Conservation (phyloP, 805 yeast species). For the Lachancea meyersii region DNA sequence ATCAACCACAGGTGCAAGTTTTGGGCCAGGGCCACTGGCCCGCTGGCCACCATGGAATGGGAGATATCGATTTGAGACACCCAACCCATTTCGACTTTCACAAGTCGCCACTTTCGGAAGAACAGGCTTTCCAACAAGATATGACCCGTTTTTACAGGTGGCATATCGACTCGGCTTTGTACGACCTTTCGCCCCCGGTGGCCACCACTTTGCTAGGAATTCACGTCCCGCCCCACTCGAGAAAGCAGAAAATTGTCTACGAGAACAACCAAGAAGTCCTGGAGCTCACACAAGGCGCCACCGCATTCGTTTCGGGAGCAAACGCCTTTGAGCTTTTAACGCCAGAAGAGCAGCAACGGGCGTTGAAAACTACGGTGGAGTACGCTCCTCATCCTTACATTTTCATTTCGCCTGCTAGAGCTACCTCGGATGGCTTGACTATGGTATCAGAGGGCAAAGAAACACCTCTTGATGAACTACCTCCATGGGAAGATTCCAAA, state of each 20-base stretch:
- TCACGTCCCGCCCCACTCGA: constrained; percentile 65
- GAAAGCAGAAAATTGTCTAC: constrained; percentile 58
- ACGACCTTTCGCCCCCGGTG: constrained; percentile 79
- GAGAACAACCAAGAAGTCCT: constrained; percentile 60
- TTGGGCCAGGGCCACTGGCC: constrained; percentile 75
- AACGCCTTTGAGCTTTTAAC: constrained; percentile 63
- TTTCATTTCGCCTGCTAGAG: constrained; percentile 70
- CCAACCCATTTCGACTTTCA: constrained; percentile 84
- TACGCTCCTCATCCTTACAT: constrained; percentile 94
- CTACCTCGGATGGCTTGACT: constrained; percentile 80
- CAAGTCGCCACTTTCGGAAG: constrained; percentile 54
- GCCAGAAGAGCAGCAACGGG: constrained; percentile 66
- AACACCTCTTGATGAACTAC: constrained; percentile 56
- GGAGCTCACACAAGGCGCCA: constrained; percentile 75
- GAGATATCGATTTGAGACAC: constrained; percentile 59
- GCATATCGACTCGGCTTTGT: constrained; percentile 90
- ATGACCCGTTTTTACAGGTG: constrained; percentile 84
- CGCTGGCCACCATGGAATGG: constrained; percentile 52
- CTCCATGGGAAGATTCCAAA: constrained; percentile 76
- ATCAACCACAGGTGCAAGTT: constrained; percentile 85
- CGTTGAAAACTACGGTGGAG: constrained; percentile 70
- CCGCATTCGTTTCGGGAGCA: constrained; percentile 84
- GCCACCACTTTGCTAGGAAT: constrained; percentile 81
- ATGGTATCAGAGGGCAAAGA: constrained; percentile 80
- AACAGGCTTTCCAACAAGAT: constrained; percentile 50